Conservation (phyloP, 371 early-diverging fungal genomes). For the Actinomucor elegans region DNA sequence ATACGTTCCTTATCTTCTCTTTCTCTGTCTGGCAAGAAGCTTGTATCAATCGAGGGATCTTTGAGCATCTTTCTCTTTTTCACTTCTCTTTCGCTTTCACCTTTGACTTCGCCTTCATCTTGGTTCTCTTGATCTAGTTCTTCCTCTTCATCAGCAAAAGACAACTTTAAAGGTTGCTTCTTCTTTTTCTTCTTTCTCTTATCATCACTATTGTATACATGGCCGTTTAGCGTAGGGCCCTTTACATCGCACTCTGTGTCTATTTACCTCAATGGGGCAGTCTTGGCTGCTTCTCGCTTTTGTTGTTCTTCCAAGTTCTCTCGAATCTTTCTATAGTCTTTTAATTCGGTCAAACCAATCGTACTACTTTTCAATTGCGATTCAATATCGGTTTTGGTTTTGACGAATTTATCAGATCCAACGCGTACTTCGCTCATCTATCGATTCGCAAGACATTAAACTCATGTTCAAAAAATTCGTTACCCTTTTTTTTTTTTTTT, state of each 20-base stretch:
- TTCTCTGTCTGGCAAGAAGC: constrained; percentile 91
- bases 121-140: constrained; percentile 30
- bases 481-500: neutral
- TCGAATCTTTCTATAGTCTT: constrained; percentile 87
- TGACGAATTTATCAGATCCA: constrained; percentile 81
- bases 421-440: constrained; percentile 72
- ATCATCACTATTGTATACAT: constrained; percentile 40
- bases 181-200: constrained; percentile 67
- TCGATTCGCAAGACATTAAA: constrained; percentile 19
- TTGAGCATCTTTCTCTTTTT: constrained; percentile 74
- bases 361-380: constrained; percentile 84
- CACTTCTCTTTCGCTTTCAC: constrained; percentile 17
- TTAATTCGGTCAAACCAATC: constrained; percentile 85
- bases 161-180: constrained; percentile 64
- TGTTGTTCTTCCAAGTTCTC: constrained; percentile 81
- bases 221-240: neutral
- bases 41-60: constrained; percentile 91
- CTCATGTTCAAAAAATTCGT: neutral
- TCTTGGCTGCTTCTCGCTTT: constrained; percentile 73
- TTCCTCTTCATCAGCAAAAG: constrained; percentile 64
- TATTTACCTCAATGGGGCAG: constrained; percentile 50
- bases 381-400: constrained; percentile 77
- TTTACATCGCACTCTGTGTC: neutral
- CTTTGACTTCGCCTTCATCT: constrained; percentile 43
- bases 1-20: constrained; percentile 83